Base-by-base conservation (phyloP, 768 basidiomycete genomes). In the Rhodotorula babjevae region DNA sequence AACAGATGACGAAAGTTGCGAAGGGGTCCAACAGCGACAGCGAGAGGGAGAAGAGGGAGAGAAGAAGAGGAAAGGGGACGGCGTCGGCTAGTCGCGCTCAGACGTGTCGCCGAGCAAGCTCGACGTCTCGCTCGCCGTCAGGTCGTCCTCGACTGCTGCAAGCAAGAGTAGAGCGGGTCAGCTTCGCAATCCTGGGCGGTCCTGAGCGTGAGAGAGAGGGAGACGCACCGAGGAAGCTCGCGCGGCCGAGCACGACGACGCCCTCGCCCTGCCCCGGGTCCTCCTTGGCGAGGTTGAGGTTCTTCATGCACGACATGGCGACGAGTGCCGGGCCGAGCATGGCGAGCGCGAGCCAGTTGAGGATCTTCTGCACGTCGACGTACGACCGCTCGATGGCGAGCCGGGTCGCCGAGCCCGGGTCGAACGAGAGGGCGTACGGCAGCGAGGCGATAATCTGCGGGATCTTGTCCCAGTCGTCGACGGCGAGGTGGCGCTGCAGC, bases 361-460 rank as follows among this genome's bases (percentile, higher is more conserved):
- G 64, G 12, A 52, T 50, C 63, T 61, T 62, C 67, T 79, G 78
- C 42, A 73, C 72, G 50, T 75, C 75, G 61, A 70, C 64, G 56
- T 79, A 79, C 6, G 76, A 68, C 33, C 31, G 25, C 58, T 79
- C 68, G 73, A 79, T 78, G 5, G 73, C 78, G n/a, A 58, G 36
- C 5, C 78, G 73, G 27, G 62, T 71, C 0, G 73, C 50, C 25
- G 71, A 61, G 18, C 61, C 78, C 23, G 61, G 56, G 8, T 63
- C 67, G 72, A 75, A 79, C 29, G 76, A 76, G 10, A 79, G 65
- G 21, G 77, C 74, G 65, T 71, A 72, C 12, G 77, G 68, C 16
- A 79, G 70, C 4, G 72, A 74, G 10, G 71, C 73, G 27, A 78
- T 67, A 65, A 79, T 78, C 21, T 70, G 66, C 25, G 47, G 57